phyloP scores from a whole-genome alignment of 2,329 filamentous ascomycete genomes.

The Diaporthe destruens region DNA sequence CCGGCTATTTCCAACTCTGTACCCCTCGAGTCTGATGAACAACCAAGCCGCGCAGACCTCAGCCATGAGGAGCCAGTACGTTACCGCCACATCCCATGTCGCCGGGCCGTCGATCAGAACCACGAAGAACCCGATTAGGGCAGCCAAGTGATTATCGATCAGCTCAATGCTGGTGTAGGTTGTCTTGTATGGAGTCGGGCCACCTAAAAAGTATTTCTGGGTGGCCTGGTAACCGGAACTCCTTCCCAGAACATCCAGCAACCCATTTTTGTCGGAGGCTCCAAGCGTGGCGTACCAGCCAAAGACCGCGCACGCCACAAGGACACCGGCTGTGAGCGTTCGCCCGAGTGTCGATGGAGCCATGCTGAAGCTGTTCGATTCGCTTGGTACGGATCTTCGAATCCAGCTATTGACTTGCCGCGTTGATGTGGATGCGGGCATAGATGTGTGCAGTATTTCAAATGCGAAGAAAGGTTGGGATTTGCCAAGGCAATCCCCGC shows the following conservation, averaged over 20 bases:
- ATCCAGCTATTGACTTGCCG: neutral
- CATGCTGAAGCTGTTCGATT: neutral
- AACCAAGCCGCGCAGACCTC: constrained; percentile 42
- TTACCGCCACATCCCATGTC: constrained; percentile 38
- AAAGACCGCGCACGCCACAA: constrained; percentile 36
- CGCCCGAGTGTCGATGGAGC: neutral
- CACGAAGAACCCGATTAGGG: constrained; percentile 41
- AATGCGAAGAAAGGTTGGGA: neutral
- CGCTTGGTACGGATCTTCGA: no score
- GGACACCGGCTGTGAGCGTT: constrained; percentile 10
- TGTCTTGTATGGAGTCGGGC: constrained; percentile 37
- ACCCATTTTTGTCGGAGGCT: constrained; percentile 10
- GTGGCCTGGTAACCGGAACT: constrained; percentile 5
- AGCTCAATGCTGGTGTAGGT: constrained; percentile 39
- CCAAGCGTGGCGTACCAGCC: constrained; percentile 40
- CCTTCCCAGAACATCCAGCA: constrained; percentile 23
- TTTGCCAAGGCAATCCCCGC: neutral
- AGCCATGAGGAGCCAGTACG: constrained; percentile 42
- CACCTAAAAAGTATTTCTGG: constrained; percentile 33
- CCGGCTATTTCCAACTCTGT: constrained; percentile 42
- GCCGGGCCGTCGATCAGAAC: constrained; percentile 38
- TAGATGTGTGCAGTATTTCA: neutral
- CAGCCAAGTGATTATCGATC: constrained; percentile 37
- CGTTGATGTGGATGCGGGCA: neutral
- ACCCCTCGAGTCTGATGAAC: constrained; percentile 43